Base-by-base conservation (phyloP, 129 eudicot genomes). In the Logfia minima region DNA sequence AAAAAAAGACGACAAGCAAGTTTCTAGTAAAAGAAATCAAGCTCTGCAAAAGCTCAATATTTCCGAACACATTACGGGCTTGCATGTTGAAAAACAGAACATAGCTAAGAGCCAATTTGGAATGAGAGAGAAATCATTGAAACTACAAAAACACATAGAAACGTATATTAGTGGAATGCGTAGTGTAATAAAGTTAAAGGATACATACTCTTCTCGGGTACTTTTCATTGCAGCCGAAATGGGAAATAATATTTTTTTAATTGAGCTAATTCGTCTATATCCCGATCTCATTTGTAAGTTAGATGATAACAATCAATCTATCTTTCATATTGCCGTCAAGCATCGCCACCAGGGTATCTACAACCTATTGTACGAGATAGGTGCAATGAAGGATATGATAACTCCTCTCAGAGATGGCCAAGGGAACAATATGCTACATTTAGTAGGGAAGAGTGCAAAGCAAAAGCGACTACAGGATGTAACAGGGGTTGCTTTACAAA, bases 401-500 rank as follows among this genome's bases (percentile, higher is more conserved):
- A 39, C 32, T 11, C 56, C 31, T 35, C 56, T 68, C n/a, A 37
- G 5, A 68, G 56, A 68, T 3, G 56, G 5, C 4, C 41, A 68
- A 26, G 29, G 2, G 29, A 26, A 26, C 56, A 39, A 10, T 39
- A 68, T 39, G 56, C 41, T 68, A 56, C 72, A 68, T 21, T 68
- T 68, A 68, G 72, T 21, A 52, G 88, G 79, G 29, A 74, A 26
- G 29, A 73, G 52, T 28, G 63, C 81, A 9, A 75, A 82, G 11
- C 2, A 16, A 9, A 31, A 75, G 29, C 29, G 70, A 68, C 81
- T 85, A 3, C 68, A 78, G 23, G 35, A 41, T n/a, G 79, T 82
- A 9, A 69, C 84, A 1, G 89, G 89, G 18, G 84, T 72, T 0
- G 88, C 84, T 23, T 80, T 85, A 31, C 84, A 85, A 23, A 75